Evolutionary conservation across 2,329 filamentous ascomycete species (phyloP).

Genomic region (Cladosporium austrohemisphaericum): DNA sequence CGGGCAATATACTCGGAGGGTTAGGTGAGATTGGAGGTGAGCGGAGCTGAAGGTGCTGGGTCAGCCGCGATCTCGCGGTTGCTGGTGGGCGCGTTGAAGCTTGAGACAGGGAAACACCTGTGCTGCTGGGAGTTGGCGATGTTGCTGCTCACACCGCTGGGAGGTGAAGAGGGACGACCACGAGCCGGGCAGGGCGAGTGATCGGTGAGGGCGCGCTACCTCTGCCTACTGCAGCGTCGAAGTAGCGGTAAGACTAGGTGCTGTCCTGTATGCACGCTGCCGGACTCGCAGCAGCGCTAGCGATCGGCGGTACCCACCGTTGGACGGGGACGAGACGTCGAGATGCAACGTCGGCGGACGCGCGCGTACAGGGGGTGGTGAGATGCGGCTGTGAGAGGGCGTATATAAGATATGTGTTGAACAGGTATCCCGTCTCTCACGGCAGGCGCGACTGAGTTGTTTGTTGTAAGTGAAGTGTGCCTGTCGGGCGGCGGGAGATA

Average conservation of each 20-base stretch:
- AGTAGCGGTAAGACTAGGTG: too few relatives aligned
- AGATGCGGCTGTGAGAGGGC: neutral
- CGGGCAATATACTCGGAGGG: slow-evolving; percentile 11
- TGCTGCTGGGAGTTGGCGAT: neutral
- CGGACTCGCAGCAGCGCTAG: slow-evolving; percentile 1
- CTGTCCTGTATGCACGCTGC: slow-evolving; percentile 1
- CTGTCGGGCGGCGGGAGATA: too few relatives aligned
- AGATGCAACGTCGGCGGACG: neutral
- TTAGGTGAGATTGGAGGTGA: slow-evolving; percentile 4
- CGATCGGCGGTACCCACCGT: slow-evolving; percentile 1
- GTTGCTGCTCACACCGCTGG: slow-evolving; percentile 9
- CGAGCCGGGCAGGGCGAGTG: neutral
- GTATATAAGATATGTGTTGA: neutral
- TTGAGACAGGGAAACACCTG: neutral
- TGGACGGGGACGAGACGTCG: neutral
- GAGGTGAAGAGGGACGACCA: neutral
- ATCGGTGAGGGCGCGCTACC: slow-evolving; percentile 1
- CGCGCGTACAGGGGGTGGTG: neutral
- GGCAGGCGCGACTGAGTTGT: neutral
- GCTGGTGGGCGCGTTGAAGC: slow-evolving; percentile 6
- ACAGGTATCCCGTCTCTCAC: neutral
- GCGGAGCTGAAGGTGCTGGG: slow-evolving; percentile 7
- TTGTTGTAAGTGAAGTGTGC: neutral
- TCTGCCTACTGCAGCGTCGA: neutral
- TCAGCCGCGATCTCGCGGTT: slow-evolving; percentile 1